These are phyloP conservation scores for Solanum okadae DNA, from an alignment of 257 asterid genomes.

Conservation along the genomic window DNA sequence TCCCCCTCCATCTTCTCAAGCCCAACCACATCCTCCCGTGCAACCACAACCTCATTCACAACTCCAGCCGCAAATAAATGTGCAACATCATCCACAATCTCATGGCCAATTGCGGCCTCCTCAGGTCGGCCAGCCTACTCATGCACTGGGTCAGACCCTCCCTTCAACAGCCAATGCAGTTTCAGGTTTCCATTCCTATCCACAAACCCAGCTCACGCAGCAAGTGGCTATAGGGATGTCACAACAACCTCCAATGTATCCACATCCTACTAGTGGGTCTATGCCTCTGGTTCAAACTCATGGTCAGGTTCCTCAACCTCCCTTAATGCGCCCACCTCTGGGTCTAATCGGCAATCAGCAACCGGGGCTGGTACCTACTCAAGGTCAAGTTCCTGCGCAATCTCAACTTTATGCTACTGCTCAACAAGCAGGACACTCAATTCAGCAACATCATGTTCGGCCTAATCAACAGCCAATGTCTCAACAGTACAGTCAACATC, in stretches of 20 bases:
- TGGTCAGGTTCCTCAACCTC: constrained; percentile 44
- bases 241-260: constrained; percentile 36
- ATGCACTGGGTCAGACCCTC: constrained; percentile 28
- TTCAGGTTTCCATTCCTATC: constrained; percentile 58
- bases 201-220: constrained; percentile 49
- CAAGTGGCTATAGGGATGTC: constrained; percentile 35
- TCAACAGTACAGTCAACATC: constrained; percentile 53
- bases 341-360: constrained; percentile 39
- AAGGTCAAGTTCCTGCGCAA: constrained; percentile 33
- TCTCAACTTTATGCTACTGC: constrained; percentile 50
- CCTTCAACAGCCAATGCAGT: constrained; percentile 40
- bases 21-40: constrained; percentile 29
- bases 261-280: constrained; percentile 33
- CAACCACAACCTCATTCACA: constrained; percentile 24
- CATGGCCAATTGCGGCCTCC: constrained; percentile 33
- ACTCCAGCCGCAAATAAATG: constrained; percentile 36
- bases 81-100: constrained; percentile 30
- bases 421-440: constrained; percentile 30
- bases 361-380: constrained; percentile 39
- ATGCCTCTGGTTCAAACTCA: constrained; percentile 37
- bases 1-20: constrained; percentile 31
- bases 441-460: constrained; percentile 51
- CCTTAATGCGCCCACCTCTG: constrained; percentile 38
- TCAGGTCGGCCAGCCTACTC: constrained; percentile 41
- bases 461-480: constrained; percentile 42